Evolutionary conservation across 352 stramenopile species (phyloP).

Genomic region (Pythium grandisporangium): DNA sequence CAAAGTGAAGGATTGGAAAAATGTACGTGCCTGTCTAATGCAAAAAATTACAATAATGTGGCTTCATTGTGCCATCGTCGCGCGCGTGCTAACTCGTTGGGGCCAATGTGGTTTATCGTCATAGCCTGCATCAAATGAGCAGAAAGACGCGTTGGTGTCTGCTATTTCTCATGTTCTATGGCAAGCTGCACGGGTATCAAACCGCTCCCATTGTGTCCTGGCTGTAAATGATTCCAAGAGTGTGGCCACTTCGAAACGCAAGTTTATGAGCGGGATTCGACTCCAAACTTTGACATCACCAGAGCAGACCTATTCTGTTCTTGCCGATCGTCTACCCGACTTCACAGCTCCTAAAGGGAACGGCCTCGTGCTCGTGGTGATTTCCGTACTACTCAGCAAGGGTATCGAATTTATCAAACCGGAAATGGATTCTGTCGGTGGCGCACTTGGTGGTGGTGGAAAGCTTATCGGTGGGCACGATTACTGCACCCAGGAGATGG

Average conservation of each 20-base stretch:
- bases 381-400: conserved; percentile 60
- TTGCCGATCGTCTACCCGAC: conserved; percentile 22
- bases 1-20: conserved; percentile 37
- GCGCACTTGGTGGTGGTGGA: conserved; percentile 20
- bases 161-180: conserved; percentile 58
- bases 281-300: conserved; percentile 18
- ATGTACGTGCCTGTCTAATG: conserved; percentile 47
- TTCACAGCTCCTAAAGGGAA: conserved; percentile 49
- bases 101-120: conserved; percentile 1
- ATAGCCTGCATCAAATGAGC: conserved; percentile 27
- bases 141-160: conserved; percentile 31
- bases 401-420: conserved; percentile 33
- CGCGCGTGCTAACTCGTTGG: background rate
- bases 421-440: conserved; percentile 84
- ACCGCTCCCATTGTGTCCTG: conserved; percentile 18
- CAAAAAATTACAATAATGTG: too few relatives aligned
- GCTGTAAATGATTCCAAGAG: conserved; percentile 18
- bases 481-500: conserved; percentile 92
- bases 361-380: conserved; percentile 63
- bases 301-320: conserved; percentile 22
- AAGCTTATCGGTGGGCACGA: conserved; percentile 81
- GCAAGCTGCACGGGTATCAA: conserved; percentile 24
- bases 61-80: background rate
- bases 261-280: conserved; percentile 32
- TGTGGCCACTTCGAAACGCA: conserved; percentile 13